These are phyloP conservation scores for Sideroxylon spinosum DNA, from an alignment of 179 eudicot species.

Conservation along the genomic window DNA sequence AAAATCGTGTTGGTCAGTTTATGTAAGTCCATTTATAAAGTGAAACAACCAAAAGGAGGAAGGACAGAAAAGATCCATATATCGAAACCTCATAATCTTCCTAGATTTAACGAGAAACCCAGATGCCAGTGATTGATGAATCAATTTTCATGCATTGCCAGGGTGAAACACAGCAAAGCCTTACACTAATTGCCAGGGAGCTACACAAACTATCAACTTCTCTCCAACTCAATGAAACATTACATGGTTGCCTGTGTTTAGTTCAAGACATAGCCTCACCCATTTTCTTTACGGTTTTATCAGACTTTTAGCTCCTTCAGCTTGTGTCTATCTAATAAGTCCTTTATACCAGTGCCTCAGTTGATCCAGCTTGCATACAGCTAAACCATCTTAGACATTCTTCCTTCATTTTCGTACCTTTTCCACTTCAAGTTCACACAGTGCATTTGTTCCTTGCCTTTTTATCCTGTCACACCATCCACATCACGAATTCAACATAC, in stretches of 20 bases:
- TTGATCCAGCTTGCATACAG: background rate
- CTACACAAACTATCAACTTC: no score
- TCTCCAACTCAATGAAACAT: no score
- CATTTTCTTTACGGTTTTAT: no score
- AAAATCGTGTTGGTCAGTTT: no score
- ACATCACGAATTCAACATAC: background rate
- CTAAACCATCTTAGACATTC: background rate
- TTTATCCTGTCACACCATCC: background rate
- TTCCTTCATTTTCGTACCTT: background rate
- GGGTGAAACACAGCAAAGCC: background rate
- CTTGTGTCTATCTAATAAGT: no score
- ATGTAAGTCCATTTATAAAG: background rate
- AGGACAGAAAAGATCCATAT: background rate
- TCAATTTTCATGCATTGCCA: background rate
- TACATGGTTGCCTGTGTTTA: no score
- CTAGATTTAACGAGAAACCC: background rate
- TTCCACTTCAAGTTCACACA: background rate
- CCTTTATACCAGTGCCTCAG: no score
- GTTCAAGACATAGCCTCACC: no score
- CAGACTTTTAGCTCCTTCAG: no score
- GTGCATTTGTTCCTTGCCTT: background rate
- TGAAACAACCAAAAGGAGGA: no score
- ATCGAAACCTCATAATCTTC: background rate
- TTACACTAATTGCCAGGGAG: background rate
- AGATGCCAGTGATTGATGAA: background rate